Evolutionary conservation across 768 basidiomycete species (phyloP).

Genomic region (Calocera cornea): DNA sequence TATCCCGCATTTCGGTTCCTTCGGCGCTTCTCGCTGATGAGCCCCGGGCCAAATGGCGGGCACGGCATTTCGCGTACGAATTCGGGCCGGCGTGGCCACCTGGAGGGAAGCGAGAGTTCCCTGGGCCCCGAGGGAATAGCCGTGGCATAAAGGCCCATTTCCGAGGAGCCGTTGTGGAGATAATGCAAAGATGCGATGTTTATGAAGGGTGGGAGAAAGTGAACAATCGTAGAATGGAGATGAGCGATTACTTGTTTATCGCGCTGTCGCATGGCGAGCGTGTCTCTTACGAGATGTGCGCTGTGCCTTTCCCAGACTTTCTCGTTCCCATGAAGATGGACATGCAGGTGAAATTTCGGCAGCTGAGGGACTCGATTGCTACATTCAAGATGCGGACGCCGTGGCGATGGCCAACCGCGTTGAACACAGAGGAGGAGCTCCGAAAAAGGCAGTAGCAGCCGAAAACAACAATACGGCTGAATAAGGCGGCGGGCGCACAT

Average conservation of each 20-base stretch:
- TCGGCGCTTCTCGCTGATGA: neutral
- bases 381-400: neutral
- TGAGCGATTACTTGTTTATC: neutral
- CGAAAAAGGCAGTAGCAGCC: too few species aligned
- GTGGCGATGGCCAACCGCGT: neutral
- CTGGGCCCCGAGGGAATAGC: neutral
- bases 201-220: neutral
- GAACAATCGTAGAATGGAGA: neutral
- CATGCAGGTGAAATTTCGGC: neutral
- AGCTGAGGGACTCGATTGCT: neutral
- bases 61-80: neutral
- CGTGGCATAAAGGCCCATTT: neutral
- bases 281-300: neutral
- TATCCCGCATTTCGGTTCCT: neutral
- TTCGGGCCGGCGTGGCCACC: neutral
- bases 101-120: neutral
- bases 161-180: neutral
- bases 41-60: neutral
- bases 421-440: neutral
- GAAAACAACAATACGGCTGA: too few species aligned
- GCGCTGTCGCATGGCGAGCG: neutral
- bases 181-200: neutral
- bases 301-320: neutral
- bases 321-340: neutral
- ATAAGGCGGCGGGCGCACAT: too few species aligned